Conservation (phyloP, 371 early-diverging fungal species). For the Dentiscutata heterogama region DNA sequence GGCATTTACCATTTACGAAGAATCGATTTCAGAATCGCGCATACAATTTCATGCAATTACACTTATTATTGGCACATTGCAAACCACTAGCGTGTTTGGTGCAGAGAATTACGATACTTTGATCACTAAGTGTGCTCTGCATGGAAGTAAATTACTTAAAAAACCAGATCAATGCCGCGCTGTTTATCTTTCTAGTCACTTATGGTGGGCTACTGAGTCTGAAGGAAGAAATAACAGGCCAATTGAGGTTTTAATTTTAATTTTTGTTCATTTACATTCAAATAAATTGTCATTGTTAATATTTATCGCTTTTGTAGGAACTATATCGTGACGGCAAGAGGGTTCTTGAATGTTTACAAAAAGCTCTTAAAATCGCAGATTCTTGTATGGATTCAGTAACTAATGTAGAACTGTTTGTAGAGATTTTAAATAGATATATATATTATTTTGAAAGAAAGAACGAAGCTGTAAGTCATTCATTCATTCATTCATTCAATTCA, state of each 20-base stretch:
- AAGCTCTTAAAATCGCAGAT: slow-evolving; percentile 92
- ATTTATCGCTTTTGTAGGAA: slow-evolving; percentile 35
- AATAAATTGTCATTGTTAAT: background rate
- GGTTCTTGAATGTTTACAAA: slow-evolving; percentile 87
- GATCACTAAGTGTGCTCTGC: slow-evolving; percentile 86
- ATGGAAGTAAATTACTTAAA: slow-evolving; percentile 87
- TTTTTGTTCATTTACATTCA: background rate
- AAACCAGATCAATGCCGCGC: slow-evolving; percentile 94
- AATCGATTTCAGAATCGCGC: slow-evolving; percentile 86
- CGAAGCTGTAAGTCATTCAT: slow-evolving; percentile 68
- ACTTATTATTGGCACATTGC: slow-evolving; percentile 83
- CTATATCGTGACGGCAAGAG: slow-evolving; percentile 83
- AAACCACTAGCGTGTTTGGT: slow-evolving; percentile 78
- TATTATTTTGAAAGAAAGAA: slow-evolving; percentile 89
- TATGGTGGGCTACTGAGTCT: slow-evolving; percentile 84
- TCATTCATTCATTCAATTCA: background rate
- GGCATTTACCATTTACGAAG: slow-evolving; percentile 93
- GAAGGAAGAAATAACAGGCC: slow-evolving; percentile 49
- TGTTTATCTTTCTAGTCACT: slow-evolving; percentile 78
- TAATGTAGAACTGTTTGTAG: slow-evolving; percentile 89
- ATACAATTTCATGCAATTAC: slow-evolving; percentile 88
- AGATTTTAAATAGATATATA: slow-evolving; percentile 88
- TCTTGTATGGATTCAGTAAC: slow-evolving; percentile 86
- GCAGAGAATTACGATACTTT: slow-evolving; percentile 91
- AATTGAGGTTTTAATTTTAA: slow-evolving; percentile 46